Base-by-base conservation (phyloP, 1,284 basidiomycete genomes). In the Ustilago sp. region DNA sequence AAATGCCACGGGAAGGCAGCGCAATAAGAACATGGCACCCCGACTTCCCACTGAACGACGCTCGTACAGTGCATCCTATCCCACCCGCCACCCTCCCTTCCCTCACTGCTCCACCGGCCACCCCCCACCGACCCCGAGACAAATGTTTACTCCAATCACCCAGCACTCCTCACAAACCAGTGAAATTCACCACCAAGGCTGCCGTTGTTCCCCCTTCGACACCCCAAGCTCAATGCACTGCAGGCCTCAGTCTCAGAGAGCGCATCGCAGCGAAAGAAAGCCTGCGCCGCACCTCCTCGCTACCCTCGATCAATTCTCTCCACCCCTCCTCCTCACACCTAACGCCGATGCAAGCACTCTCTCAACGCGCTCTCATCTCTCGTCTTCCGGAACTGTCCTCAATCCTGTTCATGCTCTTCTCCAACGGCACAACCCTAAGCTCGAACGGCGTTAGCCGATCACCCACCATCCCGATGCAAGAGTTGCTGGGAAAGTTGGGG, bases 381-480 rank as follows among this genome's bases (percentile, higher is more conserved):
- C 65, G 81, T 0, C 52, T 83, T 0, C 69, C 71, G 11, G 80
- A 83, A 39, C 55, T 83, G 13, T 77, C 69, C 43, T 64, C 61
- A 13, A 78, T 77, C 32, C 52, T 83, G n/a, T 79, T 78, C 53
- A 79, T 82, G 76, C 70, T 82, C 17, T 82, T 82, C 39, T 72
- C 69, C 55, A 74, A 72, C 64, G 71, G 66, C 13, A 68, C 68
- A 8, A 76, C 68, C 2, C 68, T 67, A 1, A 60, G 63, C 0
- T 68, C 65, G 1, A 72, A 39, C 13, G 74, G 74, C 11, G 63
- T 68, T n/a, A 56, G 60, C 0, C 51, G 68, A 0, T 60, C 57
- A 0, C 74, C 80, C 0, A 73, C 70, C 3, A 56, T 81, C 1
- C 63, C 81, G 2, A 72, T 83, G 59, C 57, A 75, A 1, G 77